A percentile compares a stretch with the other conserved stretches of the same genome.
phyloP scores from a whole-genome alignment of 805 yeast genomes.

The Candida mattraensis region DNA sequence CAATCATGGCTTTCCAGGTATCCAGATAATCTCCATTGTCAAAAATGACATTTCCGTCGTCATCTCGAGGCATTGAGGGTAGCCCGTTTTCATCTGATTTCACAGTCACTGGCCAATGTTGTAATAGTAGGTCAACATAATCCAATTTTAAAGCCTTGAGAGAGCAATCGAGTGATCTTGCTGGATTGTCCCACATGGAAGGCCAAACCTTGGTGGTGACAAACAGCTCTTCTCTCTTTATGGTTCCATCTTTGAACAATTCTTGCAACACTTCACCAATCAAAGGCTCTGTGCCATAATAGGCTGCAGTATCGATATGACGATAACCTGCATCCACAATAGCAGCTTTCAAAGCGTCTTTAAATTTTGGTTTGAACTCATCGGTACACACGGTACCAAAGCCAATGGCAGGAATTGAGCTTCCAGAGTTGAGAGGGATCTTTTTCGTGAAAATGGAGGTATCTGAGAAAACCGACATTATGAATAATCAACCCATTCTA shows the following conservation, averaged over 20 bases:
- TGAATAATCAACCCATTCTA: too few relatives aligned
- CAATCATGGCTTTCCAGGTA: constrained; percentile 70
- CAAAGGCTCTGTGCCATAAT: constrained; percentile 43
- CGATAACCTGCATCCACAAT: constrained; percentile 44
- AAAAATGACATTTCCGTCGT: constrained; percentile 47
- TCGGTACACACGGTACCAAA: constrained; percentile 55
- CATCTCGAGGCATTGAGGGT: constrained; percentile 39
- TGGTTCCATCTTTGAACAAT: constrained; percentile 43
- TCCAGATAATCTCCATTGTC: constrained; percentile 82
- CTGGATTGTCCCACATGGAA: constrained; percentile 40
- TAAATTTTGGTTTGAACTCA: constrained; percentile 14
- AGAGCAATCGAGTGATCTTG: constrained; percentile 41
- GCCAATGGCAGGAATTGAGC: constrained; percentile 63
- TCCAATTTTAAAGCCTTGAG: constrained; percentile 42
- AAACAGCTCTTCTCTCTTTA: constrained; percentile 56
- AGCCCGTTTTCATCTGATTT: constrained; percentile 40
- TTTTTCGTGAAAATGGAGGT: constrained; percentile 19
- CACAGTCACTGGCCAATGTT: constrained; percentile 51
- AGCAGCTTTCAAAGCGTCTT: constrained; percentile 26
- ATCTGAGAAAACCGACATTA: constrained; percentile 2
- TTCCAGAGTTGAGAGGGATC: constrained; percentile 60
- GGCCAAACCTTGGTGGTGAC: constrained; percentile 76
- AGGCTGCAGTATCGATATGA: constrained; percentile 55
- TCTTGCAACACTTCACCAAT: constrained; percentile 49
- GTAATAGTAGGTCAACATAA: constrained; percentile 46